Percentiles rank a stretch among this genome's conserved stretches.
Evolutionary conservation across 257 asterid species (phyloP).

Genomic region (Capsicum pubescens): DNA sequence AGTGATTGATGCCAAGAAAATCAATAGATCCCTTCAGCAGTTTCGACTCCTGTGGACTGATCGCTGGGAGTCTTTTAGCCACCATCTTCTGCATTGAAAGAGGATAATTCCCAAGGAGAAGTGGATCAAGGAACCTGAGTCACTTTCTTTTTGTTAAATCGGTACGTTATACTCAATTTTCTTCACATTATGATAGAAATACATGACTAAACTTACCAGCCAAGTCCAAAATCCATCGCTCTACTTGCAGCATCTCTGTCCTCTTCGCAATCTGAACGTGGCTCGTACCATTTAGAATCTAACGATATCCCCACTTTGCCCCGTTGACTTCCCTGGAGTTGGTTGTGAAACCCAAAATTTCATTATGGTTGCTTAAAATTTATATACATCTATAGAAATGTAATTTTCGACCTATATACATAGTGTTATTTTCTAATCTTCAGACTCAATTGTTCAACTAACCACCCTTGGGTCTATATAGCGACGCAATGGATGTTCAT

Average conservation of each 20-base stretch:
- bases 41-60: slow-evolving; percentile 47
- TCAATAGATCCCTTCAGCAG: slow-evolving; percentile 71
- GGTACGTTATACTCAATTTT: slow-evolving; percentile 15
- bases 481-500: neutral
- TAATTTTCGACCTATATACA: neutral
- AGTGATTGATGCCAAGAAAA: slow-evolving; percentile 83
- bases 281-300: slow-evolving; percentile 82
- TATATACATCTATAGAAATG: neutral
- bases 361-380: neutral
- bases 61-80: slow-evolving; percentile 64
- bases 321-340: slow-evolving; percentile 58
- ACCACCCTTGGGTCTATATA: neutral
- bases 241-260: slow-evolving; percentile 71
- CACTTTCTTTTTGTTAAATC: slow-evolving; percentile 31
- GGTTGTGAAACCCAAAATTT: neutral
- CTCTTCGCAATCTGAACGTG: slow-evolving; percentile 59
- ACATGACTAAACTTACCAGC: slow-evolving; percentile 61
- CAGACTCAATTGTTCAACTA: neutral
- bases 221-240: slow-evolving; percentile 78
- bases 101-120: slow-evolving; percentile 85
- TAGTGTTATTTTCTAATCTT: neutral
- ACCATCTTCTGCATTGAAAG: slow-evolving; percentile 84
- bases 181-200: neutral
- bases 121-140: slow-evolving; percentile 95
- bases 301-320: slow-evolving; percentile 79